Evolutionary conservation across 495 filamentous ascomycete genomes (phyloP).

Genomic region (Lophiotrema nucula): DNA sequence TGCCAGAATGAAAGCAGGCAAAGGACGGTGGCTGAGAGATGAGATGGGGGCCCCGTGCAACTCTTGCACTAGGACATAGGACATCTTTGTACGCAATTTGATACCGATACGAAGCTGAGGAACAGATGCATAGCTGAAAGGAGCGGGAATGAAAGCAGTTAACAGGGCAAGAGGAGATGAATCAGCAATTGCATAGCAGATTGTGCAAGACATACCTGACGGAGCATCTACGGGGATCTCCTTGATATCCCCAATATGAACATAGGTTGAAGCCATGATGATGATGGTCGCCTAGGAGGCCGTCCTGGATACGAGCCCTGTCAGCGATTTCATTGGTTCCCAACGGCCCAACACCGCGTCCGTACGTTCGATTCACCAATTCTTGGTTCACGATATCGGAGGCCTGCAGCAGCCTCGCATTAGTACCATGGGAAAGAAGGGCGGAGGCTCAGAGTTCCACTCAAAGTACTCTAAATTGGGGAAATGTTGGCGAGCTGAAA

Average conservation of each 20-base stretch:
- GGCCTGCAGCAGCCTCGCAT: background rate
- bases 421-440: background rate
- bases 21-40: too few relatives aligned
- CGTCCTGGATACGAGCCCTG: background rate
- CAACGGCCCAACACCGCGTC: too few relatives aligned
- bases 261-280: background rate
- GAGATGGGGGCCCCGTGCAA: too few relatives aligned
- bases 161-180: background rate
- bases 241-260: background rate
- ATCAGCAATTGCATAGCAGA: background rate
- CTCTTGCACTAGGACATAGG: too few relatives aligned
- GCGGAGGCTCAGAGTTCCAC: background rate
- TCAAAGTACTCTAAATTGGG: background rate
- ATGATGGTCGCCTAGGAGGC: background rate
- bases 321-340: too few relatives aligned
- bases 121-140: too few relatives aligned
- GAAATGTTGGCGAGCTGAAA: background rate
- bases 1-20: too few relatives aligned
- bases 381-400: background rate
- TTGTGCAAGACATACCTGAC: background rate
- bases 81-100: too few relatives aligned
- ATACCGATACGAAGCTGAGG: too few relatives aligned
- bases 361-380: background rate
- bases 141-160: too few relatives aligned
- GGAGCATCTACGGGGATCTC: background rate